Conservation (phyloP, 306 rosid species). For the Datisca glomerata region DNA sequence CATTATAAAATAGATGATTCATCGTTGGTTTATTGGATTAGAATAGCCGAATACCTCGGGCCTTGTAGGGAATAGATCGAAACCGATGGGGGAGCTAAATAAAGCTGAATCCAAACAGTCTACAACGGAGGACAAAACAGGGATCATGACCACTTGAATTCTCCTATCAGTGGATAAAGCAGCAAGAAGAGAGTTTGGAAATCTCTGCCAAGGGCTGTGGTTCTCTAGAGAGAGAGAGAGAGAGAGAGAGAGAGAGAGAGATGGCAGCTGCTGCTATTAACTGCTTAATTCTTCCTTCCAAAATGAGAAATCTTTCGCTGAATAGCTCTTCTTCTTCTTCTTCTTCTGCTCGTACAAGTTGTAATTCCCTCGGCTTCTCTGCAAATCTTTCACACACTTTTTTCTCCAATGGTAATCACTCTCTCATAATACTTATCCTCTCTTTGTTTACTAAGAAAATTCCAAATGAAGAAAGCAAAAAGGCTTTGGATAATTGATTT, state of each 20-base stretch:
- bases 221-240: neutral
- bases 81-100: neutral
- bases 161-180: conserved; percentile 5
- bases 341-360: conserved; percentile 19
- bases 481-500: neutral
- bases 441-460: conserved; percentile 6
- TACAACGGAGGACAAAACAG: neutral
- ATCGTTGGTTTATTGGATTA: no score
- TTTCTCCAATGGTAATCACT: conserved; percentile 37
- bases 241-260: conserved; percentile 1
- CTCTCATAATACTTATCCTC: neutral
- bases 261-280: conserved; percentile 49
- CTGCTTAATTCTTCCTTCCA: conserved; percentile 52
- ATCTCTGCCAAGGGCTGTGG: no score
- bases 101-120: conserved; percentile 9
- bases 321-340: conserved; percentile 17
- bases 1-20: neutral
- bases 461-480: neutral
- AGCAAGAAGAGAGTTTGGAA: neutral
- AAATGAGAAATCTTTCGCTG: conserved; percentile 42
- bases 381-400: conserved; percentile 29
- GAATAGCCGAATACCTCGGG: no score
- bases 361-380: conserved; percentile 50
- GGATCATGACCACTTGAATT: neutral
- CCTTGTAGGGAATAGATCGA: neutral